These are phyloP conservation scores for Raffaelea deltoideospora DNA, from an alignment of 2,329 filamentous ascomycete genomes.

Conservation along the genomic window DNA sequence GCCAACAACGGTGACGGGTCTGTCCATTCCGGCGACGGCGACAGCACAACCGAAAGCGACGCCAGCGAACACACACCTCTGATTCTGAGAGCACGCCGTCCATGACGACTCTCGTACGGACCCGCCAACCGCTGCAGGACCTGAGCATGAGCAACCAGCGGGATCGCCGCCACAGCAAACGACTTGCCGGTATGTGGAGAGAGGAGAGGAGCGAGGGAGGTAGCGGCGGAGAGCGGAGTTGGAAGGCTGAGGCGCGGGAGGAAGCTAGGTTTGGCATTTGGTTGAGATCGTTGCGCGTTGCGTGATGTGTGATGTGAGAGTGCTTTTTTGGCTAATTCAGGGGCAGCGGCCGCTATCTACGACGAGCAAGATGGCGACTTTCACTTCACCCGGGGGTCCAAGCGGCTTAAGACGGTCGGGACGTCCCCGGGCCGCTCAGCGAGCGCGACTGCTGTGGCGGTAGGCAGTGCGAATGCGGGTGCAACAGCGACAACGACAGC, in stretches of 20 bases:
- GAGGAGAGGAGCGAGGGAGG: neutral
- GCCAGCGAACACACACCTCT: neutral
- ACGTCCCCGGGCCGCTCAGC: constrained; percentile 18
- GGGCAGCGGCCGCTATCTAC: constrained; percentile 27
- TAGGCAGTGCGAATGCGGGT: neutral
- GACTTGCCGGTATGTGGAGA: constrained; percentile 40
- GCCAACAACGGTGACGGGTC: too few relatives aligned
- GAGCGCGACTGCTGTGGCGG: neutral
- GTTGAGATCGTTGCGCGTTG: neutral
- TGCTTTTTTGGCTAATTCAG: too few relatives aligned
- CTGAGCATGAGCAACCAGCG: constrained; percentile 53
- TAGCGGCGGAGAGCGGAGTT: constrained; percentile 1
- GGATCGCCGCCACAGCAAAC: constrained; percentile 48
- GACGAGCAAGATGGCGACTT: constrained; percentile 70
- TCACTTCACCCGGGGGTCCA: constrained; percentile 54
- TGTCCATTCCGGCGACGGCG: too few relatives aligned
- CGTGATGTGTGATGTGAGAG: neutral
- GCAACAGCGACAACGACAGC: constrained; percentile 11
- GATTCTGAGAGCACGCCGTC: constrained; percentile 40
- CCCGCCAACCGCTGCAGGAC: constrained; percentile 48
- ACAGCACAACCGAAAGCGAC: too few relatives aligned
- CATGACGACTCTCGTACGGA: constrained; percentile 57
- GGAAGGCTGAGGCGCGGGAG: neutral
- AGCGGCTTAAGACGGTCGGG: constrained; percentile 42
- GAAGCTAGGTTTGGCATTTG: too few relatives aligned